These are phyloP conservation scores for Cryphonectria radicalis DNA, from an alignment of 2,329 filamentous ascomycete species.

Conservation along the genomic window DNA sequence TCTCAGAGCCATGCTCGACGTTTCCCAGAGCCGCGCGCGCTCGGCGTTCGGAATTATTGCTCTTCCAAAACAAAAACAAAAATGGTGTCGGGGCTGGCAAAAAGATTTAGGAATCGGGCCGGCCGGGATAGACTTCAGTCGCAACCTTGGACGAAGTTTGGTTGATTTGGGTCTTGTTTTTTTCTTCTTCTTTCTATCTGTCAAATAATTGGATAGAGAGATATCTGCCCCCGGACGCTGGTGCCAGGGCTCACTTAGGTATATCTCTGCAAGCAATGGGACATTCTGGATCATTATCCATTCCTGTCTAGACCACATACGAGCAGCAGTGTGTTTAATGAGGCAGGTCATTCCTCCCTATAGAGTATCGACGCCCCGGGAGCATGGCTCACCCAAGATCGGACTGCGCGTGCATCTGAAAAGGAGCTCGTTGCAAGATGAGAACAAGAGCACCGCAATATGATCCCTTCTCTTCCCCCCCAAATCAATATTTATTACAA, in stretches of 20 bases:
- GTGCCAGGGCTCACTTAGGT: background rate
- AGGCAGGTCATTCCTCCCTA: background rate
- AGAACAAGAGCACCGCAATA: too few species aligned
- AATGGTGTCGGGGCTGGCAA: conserved; percentile 3
- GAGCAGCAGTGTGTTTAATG: background rate
- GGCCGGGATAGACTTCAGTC: background rate
- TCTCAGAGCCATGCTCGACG: background rate
- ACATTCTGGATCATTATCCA: background rate
- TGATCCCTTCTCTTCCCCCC: background rate
- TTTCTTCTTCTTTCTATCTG: background rate
- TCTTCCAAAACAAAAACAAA: conserved; percentile 4
- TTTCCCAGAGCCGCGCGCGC: background rate
- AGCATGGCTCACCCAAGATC: background rate
- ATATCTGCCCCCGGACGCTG: background rate
- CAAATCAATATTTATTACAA: background rate
- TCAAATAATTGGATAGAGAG: background rate
- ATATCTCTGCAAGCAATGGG: background rate
- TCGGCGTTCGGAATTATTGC: background rate
- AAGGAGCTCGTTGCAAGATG: background rate
- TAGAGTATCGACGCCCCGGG: background rate
- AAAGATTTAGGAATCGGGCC: background rate
- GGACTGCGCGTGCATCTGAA: background rate
- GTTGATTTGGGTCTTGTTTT: background rate
- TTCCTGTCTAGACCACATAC: background rate
- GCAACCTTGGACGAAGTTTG: background rate